Conservation (phyloP, 1,139 yeast genomes). For the Lodderomyces orthopsilosis region DNA sequence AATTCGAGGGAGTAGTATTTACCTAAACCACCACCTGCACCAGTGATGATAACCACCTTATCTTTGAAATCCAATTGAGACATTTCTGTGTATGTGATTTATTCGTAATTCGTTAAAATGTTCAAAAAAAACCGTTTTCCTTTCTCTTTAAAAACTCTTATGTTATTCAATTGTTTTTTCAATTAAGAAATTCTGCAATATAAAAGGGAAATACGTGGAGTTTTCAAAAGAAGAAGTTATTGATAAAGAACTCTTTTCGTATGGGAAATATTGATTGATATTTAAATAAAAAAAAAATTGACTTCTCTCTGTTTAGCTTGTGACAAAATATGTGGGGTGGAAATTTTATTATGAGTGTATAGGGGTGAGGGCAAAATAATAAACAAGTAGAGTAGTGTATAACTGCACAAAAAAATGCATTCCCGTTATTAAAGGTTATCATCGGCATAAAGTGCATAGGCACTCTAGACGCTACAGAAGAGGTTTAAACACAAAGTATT, state of each 20-base stretch:
- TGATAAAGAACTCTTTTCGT: too few species aligned
- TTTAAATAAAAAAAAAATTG: background rate
- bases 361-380: too few species aligned
- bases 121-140: too few species aligned
- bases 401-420: background rate
- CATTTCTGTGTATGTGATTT: constrained; percentile 18
- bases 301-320: background rate
- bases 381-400: background rate
- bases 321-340: background rate
- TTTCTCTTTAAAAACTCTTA: background rate
- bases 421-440: background rate
- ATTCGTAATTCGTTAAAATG: background rate
- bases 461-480: too few species aligned
- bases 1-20: constrained; percentile 81
- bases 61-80: constrained; percentile 57
- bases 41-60: constrained; percentile 88
- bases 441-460: background rate
- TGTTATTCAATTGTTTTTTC: too few species aligned
- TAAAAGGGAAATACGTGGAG: too few species aligned
- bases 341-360: background rate
- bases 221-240: too few species aligned
- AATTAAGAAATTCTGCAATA: too few species aligned
- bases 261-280: background rate
- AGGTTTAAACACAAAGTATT: too few species aligned
- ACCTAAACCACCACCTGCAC: constrained; percentile 98